Base-by-base conservation (phyloP, 1,284 basidiomycete species). In the Rhodotorula sp. region DNA sequence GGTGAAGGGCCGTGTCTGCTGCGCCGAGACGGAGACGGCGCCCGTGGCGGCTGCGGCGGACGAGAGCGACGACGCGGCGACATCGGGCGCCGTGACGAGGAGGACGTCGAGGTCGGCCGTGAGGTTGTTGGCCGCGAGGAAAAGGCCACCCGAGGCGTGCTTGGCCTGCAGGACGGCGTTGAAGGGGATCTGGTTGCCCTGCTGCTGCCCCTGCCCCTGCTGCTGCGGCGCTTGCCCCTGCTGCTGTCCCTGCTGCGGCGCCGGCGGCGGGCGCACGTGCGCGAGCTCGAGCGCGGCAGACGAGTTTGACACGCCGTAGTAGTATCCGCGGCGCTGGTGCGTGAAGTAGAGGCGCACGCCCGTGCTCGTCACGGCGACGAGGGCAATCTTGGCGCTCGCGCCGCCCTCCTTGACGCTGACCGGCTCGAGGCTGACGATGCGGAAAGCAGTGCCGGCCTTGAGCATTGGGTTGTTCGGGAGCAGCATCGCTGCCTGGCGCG, bases 341-440 rank as follows among this genome's bases (percentile, higher is more conserved):
- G 88, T 87, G 79, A 94, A 92, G 82, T 91, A 94, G 9, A 94
- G 83, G 62, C 92, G 87, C 7, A 90, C 87, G 17, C 90, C 91
- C 68, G 89, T 92, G 25, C 85, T 84, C 25, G 92, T 91, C 62
- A 94, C 83, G 1, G 90, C 93, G 63, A 96, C 84, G 17, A 97
- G 85, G 70, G 70, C 78, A 53, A 80, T 74, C 58, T 92, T 90
- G 57, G 17, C 34, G 19, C 89, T 83, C 42, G 88, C 83, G 25
- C 78, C 77, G 64, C 81, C 82, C 73, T 84, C 83, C 60, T 80
- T 76, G 17, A 76, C 75, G 9, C 77, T 78, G 44, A 84, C 77
- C 13, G 80, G 72, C 42, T 81, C 77, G 54, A 85, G 79, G 14
- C 77, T 70, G 19, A 81, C 81, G 59, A 84, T 79, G 41, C 76